A percentile compares a stretch with the other conserved stretches of the same genome.
phyloP scores from a whole-genome alignment of 2,329 filamentous ascomycete species.

The Exophiala lecanii-corni region DNA sequence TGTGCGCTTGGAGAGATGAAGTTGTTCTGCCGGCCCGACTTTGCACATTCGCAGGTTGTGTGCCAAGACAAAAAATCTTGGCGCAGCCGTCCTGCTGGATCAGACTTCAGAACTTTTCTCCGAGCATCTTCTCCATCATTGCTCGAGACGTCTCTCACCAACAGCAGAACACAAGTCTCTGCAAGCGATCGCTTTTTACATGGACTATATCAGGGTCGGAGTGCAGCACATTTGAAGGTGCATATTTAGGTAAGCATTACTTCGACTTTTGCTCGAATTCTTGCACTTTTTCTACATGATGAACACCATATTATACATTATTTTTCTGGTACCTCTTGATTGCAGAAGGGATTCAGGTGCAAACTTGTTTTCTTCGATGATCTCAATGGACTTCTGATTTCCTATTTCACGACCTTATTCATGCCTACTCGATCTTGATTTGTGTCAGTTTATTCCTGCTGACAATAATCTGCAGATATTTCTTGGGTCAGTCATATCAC shows the following conservation, averaged over 20 bases:
- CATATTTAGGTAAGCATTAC: too few relatives aligned
- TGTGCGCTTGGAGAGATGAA: neutral
- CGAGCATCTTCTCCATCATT: neutral
- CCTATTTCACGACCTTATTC: neutral
- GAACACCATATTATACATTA: conserved; percentile 53
- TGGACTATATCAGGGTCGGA: too few relatives aligned
- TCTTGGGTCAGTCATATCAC: too few relatives aligned
- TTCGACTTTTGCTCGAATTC: too few relatives aligned
- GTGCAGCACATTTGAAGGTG: too few relatives aligned
- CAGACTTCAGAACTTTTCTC: neutral
- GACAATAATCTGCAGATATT: too few relatives aligned
- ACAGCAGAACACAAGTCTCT: too few relatives aligned
- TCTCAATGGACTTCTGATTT: conserved; percentile 80
- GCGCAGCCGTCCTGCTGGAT: neutral
- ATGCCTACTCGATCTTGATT: too few relatives aligned
- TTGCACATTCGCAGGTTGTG: conserved; percentile 2
- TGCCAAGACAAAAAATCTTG: conserved; percentile 4
- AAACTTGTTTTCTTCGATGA: conserved; percentile 61
- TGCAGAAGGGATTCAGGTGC: conserved; percentile 54
- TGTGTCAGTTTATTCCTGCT: too few relatives aligned
- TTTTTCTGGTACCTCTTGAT: conserved; percentile 98
- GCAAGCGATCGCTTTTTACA: too few relatives aligned
- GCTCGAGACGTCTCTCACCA: too few relatives aligned
- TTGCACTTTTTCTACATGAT: conserved; percentile 58
- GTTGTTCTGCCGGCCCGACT: conserved; percentile 2